Evolutionary conservation across 2,329 filamentous ascomycete genomes (phyloP), one percentile per base, ranked within the genome.

Genomic region (Parafenestella ontariensis): DNA sequence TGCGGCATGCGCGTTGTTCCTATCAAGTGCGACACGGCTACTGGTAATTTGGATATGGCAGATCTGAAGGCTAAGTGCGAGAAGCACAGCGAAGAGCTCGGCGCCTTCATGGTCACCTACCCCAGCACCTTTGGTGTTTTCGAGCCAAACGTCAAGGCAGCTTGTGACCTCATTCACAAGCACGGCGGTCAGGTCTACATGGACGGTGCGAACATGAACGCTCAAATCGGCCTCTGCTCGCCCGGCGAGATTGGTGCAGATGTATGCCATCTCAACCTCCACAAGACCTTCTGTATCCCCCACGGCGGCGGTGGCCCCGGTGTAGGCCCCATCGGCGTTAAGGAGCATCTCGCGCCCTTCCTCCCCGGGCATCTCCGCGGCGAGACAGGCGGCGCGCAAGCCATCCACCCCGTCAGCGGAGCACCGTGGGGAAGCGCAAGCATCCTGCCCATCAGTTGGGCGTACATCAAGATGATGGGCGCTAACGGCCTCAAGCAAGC

Each of bases 231-330:
- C 11, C 85, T 98, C 10, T 96, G 92, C 81, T 96, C 92, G 0
- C 94, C 94, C 1, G 94, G 94, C 34, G 92, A 96, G 75, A 96
- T 98, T 64, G 94, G 94, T 18, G 94, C 94, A 26, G 94, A 98
- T 74, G 93, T 97, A 34, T 98, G 94, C 84, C 94, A 97, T 80
- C 83, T 98, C 56, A 98, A 98, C 78, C 84, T 98, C 37, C 94
- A 98, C 86, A 98, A 98, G 85, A 98, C 94, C 3, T 98, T 98
- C 83, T 98, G 94, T 75, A 98, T 98, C 69, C 94, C 94, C 42
- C 94, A 98, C 77, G 94, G 94, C 50, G 94, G 94, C 60, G 94
- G 94, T 62, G 94, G 94, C 15, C 94, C 94, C 9, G 94, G 94
- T 68, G 91, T 97, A 33, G 94, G 94, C 2, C 94, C 94, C 48